Base-by-base conservation (phyloP, 495 filamentous ascomycete species). In the Xylaria grammica region DNA sequence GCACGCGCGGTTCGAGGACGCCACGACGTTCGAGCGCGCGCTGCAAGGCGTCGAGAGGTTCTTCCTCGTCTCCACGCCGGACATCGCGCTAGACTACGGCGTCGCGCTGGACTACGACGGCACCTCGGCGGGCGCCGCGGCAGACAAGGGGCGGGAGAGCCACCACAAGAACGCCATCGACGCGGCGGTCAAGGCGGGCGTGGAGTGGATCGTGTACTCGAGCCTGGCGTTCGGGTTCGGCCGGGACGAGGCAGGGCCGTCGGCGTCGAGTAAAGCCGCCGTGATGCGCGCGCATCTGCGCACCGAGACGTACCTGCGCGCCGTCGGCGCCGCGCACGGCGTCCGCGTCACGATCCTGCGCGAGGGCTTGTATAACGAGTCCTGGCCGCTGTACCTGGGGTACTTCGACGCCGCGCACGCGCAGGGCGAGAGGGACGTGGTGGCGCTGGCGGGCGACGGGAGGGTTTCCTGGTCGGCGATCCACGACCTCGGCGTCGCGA, bases 241-340 rank as follows among this genome's bases (percentile, higher is more conserved):
- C 48, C 17, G 22, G 3, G 8, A 13, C 4, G 22, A 1, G 1
- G 58, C 15, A 3, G 49, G 29, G 8, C 55, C 57, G 0, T 51
- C 42, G 15, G 4, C 19, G 24, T 1, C 11, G 0, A 70, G 77
- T 10, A 73, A 58, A 3, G 79, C 85, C 5, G 74, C 74, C 15
- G 89, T 92, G 2, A 92, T 91, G 89, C 83, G 82, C 32, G 88
- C 89, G 11, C 89, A 92, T 67, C 78, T 89, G 17, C 76, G 76
- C 49, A 89, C 88, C 0, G 88, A 92, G 66, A 67, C 70, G 6
- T 87, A 86, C 66, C 80, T 91, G 11, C 64, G 75, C 17, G 53
- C 73, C 1, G 66, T 83, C 17, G 61, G 70, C 13, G 63, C 27
- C 6, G 4, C 62, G 1, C 56, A 68, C 10, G 50, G 65, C 27